Conservation (phyloP, 108 stramenopile species). For the Aurantiochytrium sp. region DNA sequence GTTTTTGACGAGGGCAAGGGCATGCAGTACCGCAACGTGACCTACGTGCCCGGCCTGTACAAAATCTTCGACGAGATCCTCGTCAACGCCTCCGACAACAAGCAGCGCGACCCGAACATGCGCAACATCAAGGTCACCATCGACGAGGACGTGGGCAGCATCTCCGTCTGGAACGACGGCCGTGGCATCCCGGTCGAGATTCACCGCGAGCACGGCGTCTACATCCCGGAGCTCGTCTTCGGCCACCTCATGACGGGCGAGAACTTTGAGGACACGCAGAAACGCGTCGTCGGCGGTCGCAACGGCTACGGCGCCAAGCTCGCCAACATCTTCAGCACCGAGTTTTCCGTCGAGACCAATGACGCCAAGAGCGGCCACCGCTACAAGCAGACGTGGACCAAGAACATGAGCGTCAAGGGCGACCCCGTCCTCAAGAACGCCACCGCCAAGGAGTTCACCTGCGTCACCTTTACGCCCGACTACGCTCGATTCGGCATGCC, state of each 20-base stretch:
- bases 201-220: slow-evolving; percentile 59
- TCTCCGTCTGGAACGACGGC: slow-evolving; percentile 94
- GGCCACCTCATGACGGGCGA: slow-evolving; percentile 93
- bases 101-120: slow-evolving; percentile 94
- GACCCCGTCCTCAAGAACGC: slow-evolving; percentile 65
- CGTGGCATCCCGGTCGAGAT: slow-evolving; percentile 58
- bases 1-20: slow-evolving; percentile 65
- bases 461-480: slow-evolving; percentile 94
- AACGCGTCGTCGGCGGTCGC: slow-evolving; percentile 92
- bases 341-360: slow-evolving; percentile 79
- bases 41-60: slow-evolving; percentile 89
- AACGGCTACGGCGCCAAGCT: slow-evolving; percentile 99
- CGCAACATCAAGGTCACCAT: slow-evolving; percentile 81
- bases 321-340: slow-evolving; percentile 92
- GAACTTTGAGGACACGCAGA: slow-evolving; percentile 94
- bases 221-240: slow-evolving; percentile 90
- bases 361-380: slow-evolving; percentile 69
- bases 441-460: slow-evolving; percentile 77
- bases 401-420: slow-evolving; percentile 80
- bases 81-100: slow-evolving; percentile 99
- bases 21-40: slow-evolving; percentile 72
- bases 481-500: slow-evolving; percentile 83
- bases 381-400: slow-evolving; percentile 75
- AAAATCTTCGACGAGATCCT: slow-evolving; percentile 99
- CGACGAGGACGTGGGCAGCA: slow-evolving; percentile 62